Evolutionary conservation across 2,329 filamentous ascomycete species (phyloP), one percentile per base, ranked within the genome.

Genomic region (Cyanodermella asteris): DNA sequence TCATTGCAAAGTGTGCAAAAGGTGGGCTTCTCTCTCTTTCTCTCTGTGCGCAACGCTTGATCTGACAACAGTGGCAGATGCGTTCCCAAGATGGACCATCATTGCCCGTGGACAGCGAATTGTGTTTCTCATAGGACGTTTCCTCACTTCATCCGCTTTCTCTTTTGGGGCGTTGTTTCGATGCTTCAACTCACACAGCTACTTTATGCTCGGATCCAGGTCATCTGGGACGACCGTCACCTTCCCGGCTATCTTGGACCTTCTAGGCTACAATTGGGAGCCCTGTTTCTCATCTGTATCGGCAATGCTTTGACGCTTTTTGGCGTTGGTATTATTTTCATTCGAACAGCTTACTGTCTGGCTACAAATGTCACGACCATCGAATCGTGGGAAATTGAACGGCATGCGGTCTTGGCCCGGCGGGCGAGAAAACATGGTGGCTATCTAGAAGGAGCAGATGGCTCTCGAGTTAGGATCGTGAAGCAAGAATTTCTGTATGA

Each of bases 401-500:
- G 55, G 28, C 55, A 59, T 30, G 42, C 49, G 18, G 53, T 50
- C 4, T 40, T 59, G 5, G 36, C 57, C 16, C 47, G 53, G 19
- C 46, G 54, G 27, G 51, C 55, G 7, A 46, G 48, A 14, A 44
- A 45, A 18, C 53, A 64, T 12, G 66, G 67, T 1, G 67, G 67
- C 5, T 64, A 55, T 30, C 47, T 72, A 1, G 51, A 64, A 18
- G 61, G 55, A 0, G 63, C 64, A 0, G 60, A 67, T 22, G 67
- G 67, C 3, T 43, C 46, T 3, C 51, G 51, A 31, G 37, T 72
- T 6, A 49, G 47, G 8, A 64, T 72, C 22, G 44, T 45, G 25
- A 59, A 55, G 28, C 67, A 72, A 34, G 67, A 72, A 33, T 72
- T 69, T 33, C 67, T 67, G 0, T 72, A 68, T 39, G 67, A 72